phyloP scores from a whole-genome alignment of 768 basidiomycete species.

The Russula emetica region DNA sequence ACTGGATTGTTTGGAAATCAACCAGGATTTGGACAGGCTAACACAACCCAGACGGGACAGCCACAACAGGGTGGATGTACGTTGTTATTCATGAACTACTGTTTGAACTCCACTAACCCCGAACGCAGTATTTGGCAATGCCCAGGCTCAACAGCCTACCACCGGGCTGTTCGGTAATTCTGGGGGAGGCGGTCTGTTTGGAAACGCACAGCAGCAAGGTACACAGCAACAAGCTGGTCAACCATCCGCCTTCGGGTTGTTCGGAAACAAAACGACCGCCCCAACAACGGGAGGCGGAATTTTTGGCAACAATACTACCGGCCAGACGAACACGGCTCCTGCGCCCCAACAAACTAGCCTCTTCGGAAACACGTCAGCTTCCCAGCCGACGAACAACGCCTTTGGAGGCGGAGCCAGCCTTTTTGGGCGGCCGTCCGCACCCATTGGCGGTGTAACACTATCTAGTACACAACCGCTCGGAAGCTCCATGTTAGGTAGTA shows the following conservation, averaged over 20 bases:
- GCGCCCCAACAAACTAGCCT: slow-evolving; percentile 27
- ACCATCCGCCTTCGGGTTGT: slow-evolving; percentile 30
- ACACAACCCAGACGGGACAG: slow-evolving; percentile 22
- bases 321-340: slow-evolving; percentile 28
- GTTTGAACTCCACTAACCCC: not conserved
- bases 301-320: slow-evolving; percentile 39
- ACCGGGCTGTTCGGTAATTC: slow-evolving; percentile 24
- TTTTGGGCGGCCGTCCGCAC: slow-evolving; percentile 27
- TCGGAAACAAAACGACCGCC: slow-evolving; percentile 35
- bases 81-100: slow-evolving; percentile 7
- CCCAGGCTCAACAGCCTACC: slow-evolving; percentile 27
- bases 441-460: slow-evolving; percentile 1
- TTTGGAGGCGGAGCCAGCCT: slow-evolving; percentile 31
- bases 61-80: slow-evolving; percentile 28
- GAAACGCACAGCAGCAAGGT: slow-evolving; percentile 24
- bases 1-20: slow-evolving; percentile 29
- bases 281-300: slow-evolving; percentile 36
- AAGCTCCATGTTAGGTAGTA: slow-evolving; percentile 47
- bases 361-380: slow-evolving; percentile 39
- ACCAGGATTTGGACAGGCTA: slow-evolving; percentile 24
- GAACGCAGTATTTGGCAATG: slow-evolving; percentile 29
- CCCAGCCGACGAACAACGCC: slow-evolving; percentile 31
- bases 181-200: slow-evolving; percentile 24
- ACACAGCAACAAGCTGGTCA: slow-evolving; percentile 24
- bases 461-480: slow-evolving; percentile 17